Percentiles rank a stretch among this genome's conserved stretches.
These are phyloP conservation scores for Rhizopus sp. DNA, from an alignment of 371 early-diverging fungal species.

Conservation along the genomic window DNA sequence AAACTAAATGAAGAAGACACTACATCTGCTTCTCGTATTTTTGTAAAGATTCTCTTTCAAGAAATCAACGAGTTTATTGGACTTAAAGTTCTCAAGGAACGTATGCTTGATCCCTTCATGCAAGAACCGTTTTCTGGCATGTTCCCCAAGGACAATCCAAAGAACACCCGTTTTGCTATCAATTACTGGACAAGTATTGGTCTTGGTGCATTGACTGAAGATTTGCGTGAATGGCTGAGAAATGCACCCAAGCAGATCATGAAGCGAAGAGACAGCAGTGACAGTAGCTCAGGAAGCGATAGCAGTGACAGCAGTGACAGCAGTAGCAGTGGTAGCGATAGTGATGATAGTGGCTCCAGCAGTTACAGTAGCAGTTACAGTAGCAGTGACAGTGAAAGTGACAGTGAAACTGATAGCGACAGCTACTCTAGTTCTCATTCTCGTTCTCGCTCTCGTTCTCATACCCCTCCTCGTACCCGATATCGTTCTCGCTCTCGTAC, in stretches of 20 bases:
- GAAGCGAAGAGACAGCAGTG: constrained; percentile 35
- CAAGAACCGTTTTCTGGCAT: constrained; percentile 76
- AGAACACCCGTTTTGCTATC: constrained; percentile 94
- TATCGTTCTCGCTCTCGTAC: too few species aligned
- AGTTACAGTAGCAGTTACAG: constrained; percentile 24
- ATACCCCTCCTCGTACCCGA: too few species aligned
- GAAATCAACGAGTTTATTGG: constrained; percentile 90
- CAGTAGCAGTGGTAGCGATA: constrained; percentile 9
- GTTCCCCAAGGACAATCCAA: constrained; percentile 90
- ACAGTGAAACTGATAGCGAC: not conserved
- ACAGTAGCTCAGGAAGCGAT: constrained; percentile 1
- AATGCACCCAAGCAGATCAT: constrained; percentile 61
- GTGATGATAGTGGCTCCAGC: constrained; percentile 17
- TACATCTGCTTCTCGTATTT: constrained; percentile 94
- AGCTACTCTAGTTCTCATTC: too few species aligned
- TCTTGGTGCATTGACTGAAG: constrained; percentile 91
- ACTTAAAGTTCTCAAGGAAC: constrained; percentile 73
- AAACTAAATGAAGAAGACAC: constrained; percentile 91
- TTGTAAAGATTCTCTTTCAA: constrained; percentile 92
- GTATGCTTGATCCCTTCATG: constrained; percentile 69
- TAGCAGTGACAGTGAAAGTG: constrained; percentile 10
- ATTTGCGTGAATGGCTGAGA: constrained; percentile 84
- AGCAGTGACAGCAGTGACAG: constrained; percentile 4
- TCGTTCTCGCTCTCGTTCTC: too few species aligned
- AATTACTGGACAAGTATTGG: constrained; percentile 97